phyloP scores from a whole-genome alignment of 345 rosid genomes.

The Rhodomyrtus tomentosa region DNA sequence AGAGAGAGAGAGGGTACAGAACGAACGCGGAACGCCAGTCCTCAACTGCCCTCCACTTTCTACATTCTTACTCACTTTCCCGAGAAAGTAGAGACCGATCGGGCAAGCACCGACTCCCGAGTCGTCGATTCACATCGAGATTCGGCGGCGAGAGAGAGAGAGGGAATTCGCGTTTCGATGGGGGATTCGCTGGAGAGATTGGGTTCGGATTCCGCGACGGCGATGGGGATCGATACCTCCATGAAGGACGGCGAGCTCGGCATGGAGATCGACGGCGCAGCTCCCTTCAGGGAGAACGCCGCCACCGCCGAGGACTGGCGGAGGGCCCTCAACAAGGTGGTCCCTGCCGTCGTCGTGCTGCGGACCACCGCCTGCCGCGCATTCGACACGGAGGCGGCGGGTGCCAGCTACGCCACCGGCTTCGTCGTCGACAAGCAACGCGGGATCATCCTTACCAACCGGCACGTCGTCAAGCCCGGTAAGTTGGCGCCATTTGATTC shows the following conservation, averaged over 20 bases:
- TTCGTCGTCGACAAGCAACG: slow-evolving; percentile 83
- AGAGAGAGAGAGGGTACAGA: not conserved
- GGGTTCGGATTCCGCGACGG: slow-evolving; percentile 30
- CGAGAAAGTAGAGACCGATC: not conserved
- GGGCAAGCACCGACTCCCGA: not conserved
- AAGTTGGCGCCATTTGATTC: not conserved
- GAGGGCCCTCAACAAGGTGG: slow-evolving; percentile 55
- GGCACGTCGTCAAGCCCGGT: slow-evolving; percentile 95
- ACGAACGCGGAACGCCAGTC: not conserved
- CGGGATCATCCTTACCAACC: slow-evolving; percentile 92
- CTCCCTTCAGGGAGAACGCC: slow-evolving; percentile 17
- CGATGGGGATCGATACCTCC: slow-evolving; percentile 22
- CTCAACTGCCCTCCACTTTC: not conserved
- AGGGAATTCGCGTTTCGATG: slow-evolving; percentile 11
- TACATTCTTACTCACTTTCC: not conserved
- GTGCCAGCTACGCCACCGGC: slow-evolving; percentile 79
- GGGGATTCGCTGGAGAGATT: slow-evolving; percentile 41
- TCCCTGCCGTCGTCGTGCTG: slow-evolving; percentile 86
- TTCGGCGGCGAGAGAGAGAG: not conserved
- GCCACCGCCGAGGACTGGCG: slow-evolving; percentile 90
- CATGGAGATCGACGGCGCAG: slow-evolving; percentile 28
- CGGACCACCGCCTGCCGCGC: slow-evolving; percentile 82
- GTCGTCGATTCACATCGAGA: not conserved
- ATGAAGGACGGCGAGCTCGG: slow-evolving; percentile 46
- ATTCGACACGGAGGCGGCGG: slow-evolving; percentile 78